Base-by-base conservation (phyloP, 176 grass and related monocot genomes). In the Dendrocalamus sinicus region DNA sequence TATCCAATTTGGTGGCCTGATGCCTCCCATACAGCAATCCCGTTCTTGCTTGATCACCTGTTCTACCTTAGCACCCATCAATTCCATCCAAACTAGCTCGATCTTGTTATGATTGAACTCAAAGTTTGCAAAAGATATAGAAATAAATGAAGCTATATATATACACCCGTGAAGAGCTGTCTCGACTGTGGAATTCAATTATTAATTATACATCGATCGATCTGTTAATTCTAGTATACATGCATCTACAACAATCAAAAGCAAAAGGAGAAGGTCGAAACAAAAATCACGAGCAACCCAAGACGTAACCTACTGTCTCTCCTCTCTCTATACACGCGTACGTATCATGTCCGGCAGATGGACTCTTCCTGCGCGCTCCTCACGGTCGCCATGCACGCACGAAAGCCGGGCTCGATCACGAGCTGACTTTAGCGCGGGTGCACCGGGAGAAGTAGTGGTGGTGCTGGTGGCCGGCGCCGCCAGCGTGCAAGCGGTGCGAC, bases 401-500 rank as follows among this genome's bases (percentile, higher is more conserved):
- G 32, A 30, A 63, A 75, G 54, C 64, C 20, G 7, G 51, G 61
- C 28, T 75, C 45, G 48, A 67, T 50, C 70, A 89, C 14, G 88
- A 87, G 84, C 26, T 90, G 67, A 87, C 89, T 20, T 23, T 90
- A 12, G 85, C 80, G 41, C 95, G 87, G 22, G 90, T 91, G 83
- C 90, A 89, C 75, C 92, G 71, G 8, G 95, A 84, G 66, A 90
- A 78, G 48, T 75, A 79, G 82, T 63, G 76, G 35, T 81, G 67
- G 72, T 78, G 74, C 51, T 88, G 80, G 22, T 87, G 77, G 40
- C 83, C 67, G 19, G 61, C 75, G 17, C 69, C 60, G 57, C 81
- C 81, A 59, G 83, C 71, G 78, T 89, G 86, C 72, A 78, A 35
- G 60, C 80, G 80, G 75, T 84, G 85, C 60, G 89, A 78, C 0